A percentile compares a stretch with the other conserved stretches of the same genome.
Evolutionary conservation across 1,139 yeast genomes (phyloP).

Genomic region (Suhomyces guaymorum): DNA sequence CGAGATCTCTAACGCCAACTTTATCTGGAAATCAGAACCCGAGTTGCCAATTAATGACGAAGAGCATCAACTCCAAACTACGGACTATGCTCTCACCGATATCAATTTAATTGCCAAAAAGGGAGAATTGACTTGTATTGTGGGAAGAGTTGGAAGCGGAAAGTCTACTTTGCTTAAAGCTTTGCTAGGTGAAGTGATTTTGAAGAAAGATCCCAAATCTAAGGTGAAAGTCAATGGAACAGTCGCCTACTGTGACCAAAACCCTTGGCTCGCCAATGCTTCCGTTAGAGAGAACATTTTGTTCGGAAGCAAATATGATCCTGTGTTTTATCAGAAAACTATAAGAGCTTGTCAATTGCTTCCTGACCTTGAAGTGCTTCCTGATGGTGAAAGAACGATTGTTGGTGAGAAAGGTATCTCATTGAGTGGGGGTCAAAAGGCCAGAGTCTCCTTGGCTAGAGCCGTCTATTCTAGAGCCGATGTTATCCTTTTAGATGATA

Average conservation of each 20-base stretch:
- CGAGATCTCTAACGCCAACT: slow-evolving; percentile 15
- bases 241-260: slow-evolving; percentile 29
- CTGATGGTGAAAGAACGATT: slow-evolving; percentile 27
- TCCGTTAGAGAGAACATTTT: slow-evolving; percentile 26
- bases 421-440: slow-evolving; percentile 30
- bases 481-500: slow-evolving; percentile 25
- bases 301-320: slow-evolving; percentile 24
- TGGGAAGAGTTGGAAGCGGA: slow-evolving; percentile 34
- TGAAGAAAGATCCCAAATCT: slow-evolving; percentile 7
- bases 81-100: slow-evolving; percentile 20
- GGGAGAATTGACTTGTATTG: slow-evolving; percentile 30
- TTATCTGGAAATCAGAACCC: slow-evolving; percentile 15
- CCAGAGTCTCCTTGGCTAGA: slow-evolving; percentile 29
- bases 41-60: slow-evolving; percentile 15
- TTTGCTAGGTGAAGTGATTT: slow-evolving; percentile 26
- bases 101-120: slow-evolving; percentile 25
- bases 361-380: slow-evolving; percentile 23
- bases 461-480: slow-evolving; percentile 29
- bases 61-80: slow-evolving; percentile 8
- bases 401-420: slow-evolving; percentile 32
- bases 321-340: slow-evolving; percentile 21
- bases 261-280: slow-evolving; percentile 26
- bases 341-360: slow-evolving; percentile 24
- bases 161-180: slow-evolving; percentile 28
- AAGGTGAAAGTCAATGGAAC: slow-evolving; percentile 22